phyloP scores from a whole-genome alignment of 2,329 filamentous ascomycete genomes.

The Trichoderma asperellum region DNA sequence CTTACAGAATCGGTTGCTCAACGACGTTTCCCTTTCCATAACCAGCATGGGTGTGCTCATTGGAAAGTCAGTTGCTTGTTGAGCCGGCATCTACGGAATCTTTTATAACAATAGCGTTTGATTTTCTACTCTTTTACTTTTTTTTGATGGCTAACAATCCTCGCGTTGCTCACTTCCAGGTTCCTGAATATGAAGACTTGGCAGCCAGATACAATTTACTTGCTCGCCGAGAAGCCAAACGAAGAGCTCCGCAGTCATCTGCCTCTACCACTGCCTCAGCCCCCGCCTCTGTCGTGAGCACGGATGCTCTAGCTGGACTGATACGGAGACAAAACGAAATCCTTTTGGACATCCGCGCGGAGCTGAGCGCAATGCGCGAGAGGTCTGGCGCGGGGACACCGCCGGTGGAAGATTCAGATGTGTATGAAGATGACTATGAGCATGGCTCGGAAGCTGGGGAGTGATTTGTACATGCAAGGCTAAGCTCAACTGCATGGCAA shows the following conservation, averaged over 20 bases:
- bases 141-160: not conserved
- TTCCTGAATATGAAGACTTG: slow-evolving; percentile 26
- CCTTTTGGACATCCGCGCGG: slow-evolving; percentile 29
- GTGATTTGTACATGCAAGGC: not conserved
- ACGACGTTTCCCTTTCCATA: not conserved
- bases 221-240: slow-evolving; percentile 26
- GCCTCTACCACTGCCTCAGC: not conserved
- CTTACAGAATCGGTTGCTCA: not conserved
- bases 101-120: not conserved
- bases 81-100: not conserved
- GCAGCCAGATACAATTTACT: slow-evolving; percentile 29
- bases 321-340: slow-evolving; percentile 30
- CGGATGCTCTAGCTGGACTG: slow-evolving; percentile 26
- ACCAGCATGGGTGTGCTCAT: not conserved
- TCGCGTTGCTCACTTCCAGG: not conserved
- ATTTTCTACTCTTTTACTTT: not conserved
- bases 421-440: slow-evolving; percentile 22
- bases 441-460: not conserved
- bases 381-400: slow-evolving; percentile 23
- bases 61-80: not conserved
- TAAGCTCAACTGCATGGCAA: not conserved
- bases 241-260: slow-evolving; percentile 22
- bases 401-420: slow-evolving; percentile 20
- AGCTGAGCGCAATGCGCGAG: slow-evolving; percentile 29
- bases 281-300: not conserved